Conservation (phyloP, 2,329 filamentous ascomycete genomes). For the Diaporthe amygdali region DNA sequence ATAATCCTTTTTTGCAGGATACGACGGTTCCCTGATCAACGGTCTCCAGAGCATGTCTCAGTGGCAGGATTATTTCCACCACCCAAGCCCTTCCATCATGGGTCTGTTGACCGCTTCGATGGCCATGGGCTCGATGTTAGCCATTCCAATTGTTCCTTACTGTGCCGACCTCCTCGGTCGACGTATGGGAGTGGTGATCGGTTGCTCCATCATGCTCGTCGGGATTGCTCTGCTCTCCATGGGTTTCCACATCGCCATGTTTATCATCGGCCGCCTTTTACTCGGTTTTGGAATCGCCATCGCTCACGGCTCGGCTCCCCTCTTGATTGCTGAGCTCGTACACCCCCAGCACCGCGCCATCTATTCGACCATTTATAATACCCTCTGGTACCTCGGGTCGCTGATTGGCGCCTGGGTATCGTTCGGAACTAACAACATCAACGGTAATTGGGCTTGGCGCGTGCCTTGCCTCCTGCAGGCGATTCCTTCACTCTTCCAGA, state of each 20-base stretch:
- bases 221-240: slow-evolving; percentile 45
- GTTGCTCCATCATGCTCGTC: slow-evolving; percentile 45
- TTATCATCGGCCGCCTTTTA: slow-evolving; percentile 44
- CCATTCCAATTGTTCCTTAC: slow-evolving; percentile 51
- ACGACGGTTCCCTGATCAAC: slow-evolving; percentile 52
- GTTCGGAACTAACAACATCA: slow-evolving; percentile 29
- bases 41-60: slow-evolving; percentile 48
- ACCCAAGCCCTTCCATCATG: slow-evolving; percentile 39
- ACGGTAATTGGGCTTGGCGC: slow-evolving; percentile 20
- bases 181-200: slow-evolving; percentile 49
- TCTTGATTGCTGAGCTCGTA: slow-evolving; percentile 41
- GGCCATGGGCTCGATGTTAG: slow-evolving; percentile 50
- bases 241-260: slow-evolving; percentile 43
- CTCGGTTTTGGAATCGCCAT: slow-evolving; percentile 39
- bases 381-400: slow-evolving; percentile 34
- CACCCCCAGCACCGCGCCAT: slow-evolving; percentile 42
- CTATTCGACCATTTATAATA: slow-evolving; percentile 39
- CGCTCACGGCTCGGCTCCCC: slow-evolving; percentile 29
- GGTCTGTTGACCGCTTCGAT: slow-evolving; percentile 50
- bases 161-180: slow-evolving; percentile 50
- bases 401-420: slow-evolving; percentile 32
- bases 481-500: slow-evolving; percentile 56
- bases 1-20: slow-evolving; percentile 36
- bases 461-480: slow-evolving; percentile 24
- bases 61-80: slow-evolving; percentile 44